Evolutionary conservation across 179 eudicot species (phyloP).

Genomic region (Dionaea muscipula): DNA sequence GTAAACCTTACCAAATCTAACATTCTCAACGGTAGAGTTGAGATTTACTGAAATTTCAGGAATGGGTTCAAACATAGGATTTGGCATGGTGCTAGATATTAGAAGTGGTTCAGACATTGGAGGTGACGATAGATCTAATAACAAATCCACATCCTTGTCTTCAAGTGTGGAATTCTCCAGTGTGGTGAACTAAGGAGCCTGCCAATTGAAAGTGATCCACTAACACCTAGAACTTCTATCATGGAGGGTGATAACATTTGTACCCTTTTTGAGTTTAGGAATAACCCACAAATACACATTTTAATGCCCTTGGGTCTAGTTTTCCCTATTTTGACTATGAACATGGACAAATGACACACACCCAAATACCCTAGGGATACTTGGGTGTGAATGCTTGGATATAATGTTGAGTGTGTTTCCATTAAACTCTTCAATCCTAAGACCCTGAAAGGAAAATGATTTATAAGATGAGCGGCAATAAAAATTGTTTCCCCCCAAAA

Average conservation of each 20-base stretch:
- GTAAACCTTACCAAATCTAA: conserved; percentile 1
- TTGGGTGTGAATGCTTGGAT: neutral
- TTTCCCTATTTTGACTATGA: neutral
- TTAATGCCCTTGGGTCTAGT: too few relatives aligned
- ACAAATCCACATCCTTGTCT: too few relatives aligned
- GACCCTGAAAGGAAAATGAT: conserved; percentile 2
- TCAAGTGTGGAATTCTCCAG: too few relatives aligned
- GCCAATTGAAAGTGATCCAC: too few relatives aligned
- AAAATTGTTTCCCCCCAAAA: conserved; percentile 2
- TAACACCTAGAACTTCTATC: too few relatives aligned
- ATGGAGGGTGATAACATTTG: too few relatives aligned
- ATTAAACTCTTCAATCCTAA: neutral
- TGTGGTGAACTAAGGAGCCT: too few relatives aligned
- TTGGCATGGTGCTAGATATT: neutral
- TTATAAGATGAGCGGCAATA: conserved; percentile 1
- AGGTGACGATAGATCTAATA: too few relatives aligned
- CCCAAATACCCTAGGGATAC: neutral
- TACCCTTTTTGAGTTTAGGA: too few relatives aligned
- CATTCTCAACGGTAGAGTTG: neutral
- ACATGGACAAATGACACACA: conserved; percentile 4
- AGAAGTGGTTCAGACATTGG: neutral
- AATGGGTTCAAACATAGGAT: neutral
- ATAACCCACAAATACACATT: too few relatives aligned
- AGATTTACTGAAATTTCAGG: too few relatives aligned
- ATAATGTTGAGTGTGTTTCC: neutral